Evolutionary conservation across 352 stramenopile genomes (phyloP).

Genomic region (Phytophthora pistaciae): DNA sequence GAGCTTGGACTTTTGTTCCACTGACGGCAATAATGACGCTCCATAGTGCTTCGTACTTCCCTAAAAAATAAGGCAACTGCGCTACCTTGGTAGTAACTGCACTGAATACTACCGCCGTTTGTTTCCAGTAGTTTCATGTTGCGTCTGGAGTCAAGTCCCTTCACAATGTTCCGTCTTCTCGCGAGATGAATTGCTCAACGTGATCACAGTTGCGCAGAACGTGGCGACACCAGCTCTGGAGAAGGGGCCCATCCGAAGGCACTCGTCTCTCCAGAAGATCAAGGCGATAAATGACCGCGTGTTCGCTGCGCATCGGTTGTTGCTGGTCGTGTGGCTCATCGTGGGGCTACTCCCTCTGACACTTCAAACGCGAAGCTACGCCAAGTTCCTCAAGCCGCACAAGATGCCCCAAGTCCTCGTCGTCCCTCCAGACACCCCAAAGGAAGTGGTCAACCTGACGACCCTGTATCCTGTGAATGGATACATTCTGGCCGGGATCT

Average conservation of each 20-base stretch:
- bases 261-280: not conserved
- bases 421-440: not conserved
- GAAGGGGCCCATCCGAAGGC: not conserved
- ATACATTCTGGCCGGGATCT: not conserved
- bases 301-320: not conserved
- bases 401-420: constrained; percentile 11
- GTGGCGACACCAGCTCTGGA: not conserved
- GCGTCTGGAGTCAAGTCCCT: not conserved
- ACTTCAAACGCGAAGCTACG: constrained; percentile 23
- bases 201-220: not conserved
- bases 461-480: not conserved
- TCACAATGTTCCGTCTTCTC: not conserved
- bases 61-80: not conserved
- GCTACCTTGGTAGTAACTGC: not conserved
- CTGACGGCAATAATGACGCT: too few relatives aligned
- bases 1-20: too few relatives aligned
- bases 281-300: not conserved
- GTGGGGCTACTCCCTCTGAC: constrained; percentile 3
- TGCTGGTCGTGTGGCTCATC: constrained; percentile 14
- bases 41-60: too few relatives aligned
- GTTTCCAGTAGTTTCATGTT: not conserved
- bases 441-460: not conserved
- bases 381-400: constrained; percentile 17
- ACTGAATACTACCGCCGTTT: too few relatives aligned
- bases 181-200: not conserved